Conservation (phyloP, 805 yeast genomes). For the Teunomyces cretensis region DNA sequence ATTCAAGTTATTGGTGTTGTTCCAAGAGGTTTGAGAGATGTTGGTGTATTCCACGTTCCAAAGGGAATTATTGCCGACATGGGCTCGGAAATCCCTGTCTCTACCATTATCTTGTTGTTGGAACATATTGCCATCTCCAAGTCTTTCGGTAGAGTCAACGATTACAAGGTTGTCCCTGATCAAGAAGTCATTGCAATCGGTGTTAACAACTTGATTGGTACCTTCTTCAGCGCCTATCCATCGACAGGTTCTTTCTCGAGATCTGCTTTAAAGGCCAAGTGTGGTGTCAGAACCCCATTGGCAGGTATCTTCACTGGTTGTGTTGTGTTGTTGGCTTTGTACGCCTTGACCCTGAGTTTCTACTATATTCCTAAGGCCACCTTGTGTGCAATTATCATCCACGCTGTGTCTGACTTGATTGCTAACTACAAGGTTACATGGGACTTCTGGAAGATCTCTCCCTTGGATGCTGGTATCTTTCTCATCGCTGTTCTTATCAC, state of each 20-base stretch:
- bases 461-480: constrained; percentile 73
- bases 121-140: constrained; percentile 94
- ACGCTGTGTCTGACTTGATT: constrained; percentile 85
- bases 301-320: constrained; percentile 90
- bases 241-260: constrained; percentile 95
- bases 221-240: constrained; percentile 91
- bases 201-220: constrained; percentile 84
- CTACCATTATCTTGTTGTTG: constrained; percentile 74
- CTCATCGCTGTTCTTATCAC: constrained; percentile 70
- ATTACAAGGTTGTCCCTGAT: constrained; percentile 86
- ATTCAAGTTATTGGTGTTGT: constrained; percentile 72
- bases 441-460: constrained; percentile 70
- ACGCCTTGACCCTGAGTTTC: constrained; percentile 79
- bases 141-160: constrained; percentile 90
- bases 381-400: constrained; percentile 83
- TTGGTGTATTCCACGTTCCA: constrained; percentile 70
- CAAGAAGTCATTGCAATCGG: constrained; percentile 95
- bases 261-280: constrained; percentile 90
- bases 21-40: constrained; percentile 78
- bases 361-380: constrained; percentile 90
- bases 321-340: constrained; percentile 83
- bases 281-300: constrained; percentile 92
- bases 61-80: constrained; percentile 55
- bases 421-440: constrained; percentile 67
- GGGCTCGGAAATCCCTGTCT: constrained; percentile 82